phyloP scores from a whole-genome alignment of 2,329 filamentous ascomycete species.

The Penicillium sclerotigenum region DNA sequence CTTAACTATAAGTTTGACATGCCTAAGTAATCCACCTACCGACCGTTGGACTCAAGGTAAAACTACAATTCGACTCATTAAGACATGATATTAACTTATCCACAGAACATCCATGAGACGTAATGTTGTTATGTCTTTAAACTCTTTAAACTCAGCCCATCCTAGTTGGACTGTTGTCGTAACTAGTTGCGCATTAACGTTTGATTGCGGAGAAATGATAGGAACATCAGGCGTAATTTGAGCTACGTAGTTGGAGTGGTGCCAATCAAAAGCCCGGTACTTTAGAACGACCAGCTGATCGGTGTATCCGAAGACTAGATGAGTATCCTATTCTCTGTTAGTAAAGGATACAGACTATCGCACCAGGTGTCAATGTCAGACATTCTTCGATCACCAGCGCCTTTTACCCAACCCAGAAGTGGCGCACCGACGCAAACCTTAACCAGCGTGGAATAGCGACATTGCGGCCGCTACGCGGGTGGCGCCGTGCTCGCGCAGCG shows the following conservation, averaged over 20 bases:
- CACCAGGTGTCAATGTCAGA: not conserved
- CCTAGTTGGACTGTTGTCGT: not conserved
- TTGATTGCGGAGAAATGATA: not conserved
- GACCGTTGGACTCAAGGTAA: not conserved
- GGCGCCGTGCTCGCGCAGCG: not conserved
- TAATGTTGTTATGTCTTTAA: not conserved
- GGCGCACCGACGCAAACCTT: not conserved
- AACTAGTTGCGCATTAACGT: not conserved
- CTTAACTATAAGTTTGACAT: not conserved
- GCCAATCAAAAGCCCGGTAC: not conserved
- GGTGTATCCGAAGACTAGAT: not conserved
- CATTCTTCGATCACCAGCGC: not conserved
- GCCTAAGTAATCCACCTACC: not conserved
- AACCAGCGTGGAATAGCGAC: not conserved
- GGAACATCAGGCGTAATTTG: not conserved
- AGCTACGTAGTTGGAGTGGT: not conserved
- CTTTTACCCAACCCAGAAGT: not conserved
- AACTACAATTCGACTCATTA: not conserved
- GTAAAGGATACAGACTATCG: not conserved
- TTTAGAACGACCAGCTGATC: not conserved
- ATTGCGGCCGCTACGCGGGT: not conserved
- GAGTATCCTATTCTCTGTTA: not conserved
- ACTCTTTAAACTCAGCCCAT: not conserved
- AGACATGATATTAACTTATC: not conserved
- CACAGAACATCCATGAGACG: not conserved